Percentiles rank a stretch among this genome's conserved stretches.
phyloP scores from a whole-genome alignment of 257 asterid genomes.

The Capsicum rhomboideum region DNA sequence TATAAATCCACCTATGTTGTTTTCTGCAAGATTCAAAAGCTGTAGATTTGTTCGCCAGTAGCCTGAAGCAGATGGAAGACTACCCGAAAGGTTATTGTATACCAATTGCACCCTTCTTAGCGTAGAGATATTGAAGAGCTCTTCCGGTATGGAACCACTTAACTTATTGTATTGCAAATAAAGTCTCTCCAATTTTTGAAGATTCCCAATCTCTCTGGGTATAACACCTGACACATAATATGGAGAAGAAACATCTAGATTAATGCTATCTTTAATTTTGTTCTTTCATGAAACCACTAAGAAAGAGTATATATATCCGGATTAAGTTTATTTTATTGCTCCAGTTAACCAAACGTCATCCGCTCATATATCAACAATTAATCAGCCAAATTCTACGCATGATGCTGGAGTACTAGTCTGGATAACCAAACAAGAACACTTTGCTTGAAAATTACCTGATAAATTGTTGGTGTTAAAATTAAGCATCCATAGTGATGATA shows the following conservation, averaged over 20 bases:
- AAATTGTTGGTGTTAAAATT: not conserved
- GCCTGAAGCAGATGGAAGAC: slow-evolving; percentile 8
- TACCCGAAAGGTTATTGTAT: slow-evolving; percentile 14
- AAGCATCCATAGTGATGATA: not conserved
- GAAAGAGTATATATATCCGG: too few relatives aligned
- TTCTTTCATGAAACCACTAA: too few relatives aligned
- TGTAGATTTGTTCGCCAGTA: not conserved
- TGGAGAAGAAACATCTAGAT: too few relatives aligned
- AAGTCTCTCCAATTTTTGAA: not conserved
- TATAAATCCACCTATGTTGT: slow-evolving; percentile 14
- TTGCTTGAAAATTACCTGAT: not conserved
- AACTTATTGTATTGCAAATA: not conserved
- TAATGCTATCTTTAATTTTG: not conserved
- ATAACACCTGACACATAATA: slow-evolving; percentile 17
- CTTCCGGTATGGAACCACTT: slow-evolving; percentile 15
- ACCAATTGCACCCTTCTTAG: slow-evolving; percentile 4
- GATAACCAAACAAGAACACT: not conserved
- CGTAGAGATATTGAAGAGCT: slow-evolving; percentile 21
- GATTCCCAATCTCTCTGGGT: slow-evolving; percentile 20
- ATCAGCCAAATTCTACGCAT: too few relatives aligned
- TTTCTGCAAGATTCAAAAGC: slow-evolving; percentile 6
- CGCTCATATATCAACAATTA: too few relatives aligned
- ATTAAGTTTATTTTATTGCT: not conserved
- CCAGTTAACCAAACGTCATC: not conserved
- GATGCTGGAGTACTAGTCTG: not conserved